Base-by-base conservation (phyloP, 2,329 filamentous ascomycete species). In the Venturia asperata region DNA sequence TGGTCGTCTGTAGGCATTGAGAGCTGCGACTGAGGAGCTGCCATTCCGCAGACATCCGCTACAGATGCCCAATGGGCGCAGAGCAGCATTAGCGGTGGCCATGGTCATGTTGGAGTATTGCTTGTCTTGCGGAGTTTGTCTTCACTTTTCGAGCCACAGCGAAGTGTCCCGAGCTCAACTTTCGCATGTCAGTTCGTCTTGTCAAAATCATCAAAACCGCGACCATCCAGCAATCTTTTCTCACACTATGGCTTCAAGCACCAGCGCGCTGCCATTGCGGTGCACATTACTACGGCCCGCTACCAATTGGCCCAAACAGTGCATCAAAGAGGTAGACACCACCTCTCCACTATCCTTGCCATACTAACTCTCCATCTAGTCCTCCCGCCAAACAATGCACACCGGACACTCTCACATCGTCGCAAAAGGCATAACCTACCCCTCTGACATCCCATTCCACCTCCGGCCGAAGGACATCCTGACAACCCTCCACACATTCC, bases 401-500 rank as follows among this genome's bases (percentile, higher is more conserved):
- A 37, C 43, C 63, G 30, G 30, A 62, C 17, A n/a, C 61, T 27
- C 47, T 63, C 15, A n/a, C 66, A 27, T n/a, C 11, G 4, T n/a
- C 64, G 39, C 24, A 24, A 30, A 55, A n/a, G 37, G 37, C 49
- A 52, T 64, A 61, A 66, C 15, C 67, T 10, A 61, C 65, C 9
- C 66, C 69, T 21, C 67, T 68, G 13, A 49, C 63, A 19, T 61
- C 64, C 65, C 69, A 61, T n/a, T 64, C 62, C 61, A 68, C 30
- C 62, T 64, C 65, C 45, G 24, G 80, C 69, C 80, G 81, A 69
- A 86, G 60, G 74, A 85, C 39, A 90, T 95, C 65, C 85, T 90
- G 65, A 83, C 93, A 67, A 97, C 93, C 64, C 85, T 97, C 77
- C 92, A 96, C 84, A 81, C 82, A 74, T 99, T 97, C 80, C 94